Conservation (phyloP, 805 yeast species). For the Saccharomycopsis fodiens region DNA sequence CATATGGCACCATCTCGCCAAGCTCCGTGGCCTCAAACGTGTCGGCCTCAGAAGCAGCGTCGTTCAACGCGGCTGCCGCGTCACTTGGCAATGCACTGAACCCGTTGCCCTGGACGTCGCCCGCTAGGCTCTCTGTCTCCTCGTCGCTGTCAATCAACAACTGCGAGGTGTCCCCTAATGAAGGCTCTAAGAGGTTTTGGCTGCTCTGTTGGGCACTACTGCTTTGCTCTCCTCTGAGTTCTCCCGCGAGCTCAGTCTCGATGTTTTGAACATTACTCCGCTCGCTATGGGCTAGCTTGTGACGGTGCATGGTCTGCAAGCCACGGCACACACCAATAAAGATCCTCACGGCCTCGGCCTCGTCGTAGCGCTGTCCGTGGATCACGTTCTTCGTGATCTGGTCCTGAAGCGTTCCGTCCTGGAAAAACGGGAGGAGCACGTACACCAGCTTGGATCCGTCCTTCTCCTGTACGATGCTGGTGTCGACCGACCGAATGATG, state of each 20-base stretch:
- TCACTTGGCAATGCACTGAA: constrained; percentile 20
- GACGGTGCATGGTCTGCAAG: constrained; percentile 65
- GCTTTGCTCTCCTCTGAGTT: not conserved
- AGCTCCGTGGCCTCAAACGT: constrained; percentile 36
- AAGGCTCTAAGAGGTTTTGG: no score
- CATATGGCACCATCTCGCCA: constrained; percentile 56
- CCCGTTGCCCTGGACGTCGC: not conserved
- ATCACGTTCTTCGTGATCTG: constrained; percentile 58
- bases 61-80: constrained; percentile 23
- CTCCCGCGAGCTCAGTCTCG: constrained; percentile 4
- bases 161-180: constrained; percentile 8
- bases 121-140: constrained; percentile 9
- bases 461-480: constrained; percentile 58
- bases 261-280: not conserved
- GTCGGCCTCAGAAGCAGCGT: constrained; percentile 27
- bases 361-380: constrained; percentile 45
- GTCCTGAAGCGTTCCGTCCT: constrained; percentile 73
- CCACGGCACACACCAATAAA: constrained; percentile 71
- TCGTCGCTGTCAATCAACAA: constrained; percentile 15
- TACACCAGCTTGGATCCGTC: constrained; percentile 79
- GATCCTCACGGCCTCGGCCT: constrained; percentile 53
- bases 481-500: constrained; percentile 63
- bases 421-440: constrained; percentile 72
- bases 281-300: constrained; percentile 28
- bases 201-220: not conserved